phyloP scores from a whole-genome alignment of 1,284 basidiomycete species.

The Sporisorium graminicola region DNA sequence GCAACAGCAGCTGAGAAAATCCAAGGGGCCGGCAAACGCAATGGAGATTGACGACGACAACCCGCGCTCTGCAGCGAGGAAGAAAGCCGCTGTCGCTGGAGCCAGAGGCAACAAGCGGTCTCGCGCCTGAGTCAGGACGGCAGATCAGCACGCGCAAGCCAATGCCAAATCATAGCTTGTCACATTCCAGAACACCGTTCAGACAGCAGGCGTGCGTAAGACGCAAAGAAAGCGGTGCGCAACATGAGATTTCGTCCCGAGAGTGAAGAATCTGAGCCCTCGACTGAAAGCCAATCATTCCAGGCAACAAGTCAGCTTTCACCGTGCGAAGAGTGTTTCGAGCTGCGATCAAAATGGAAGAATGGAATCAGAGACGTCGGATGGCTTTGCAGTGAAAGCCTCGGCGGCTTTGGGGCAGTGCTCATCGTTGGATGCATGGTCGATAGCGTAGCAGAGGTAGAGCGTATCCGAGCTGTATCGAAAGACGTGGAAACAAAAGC shows the following conservation, averaged over 20 bases:
- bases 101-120: conserved; percentile 42
- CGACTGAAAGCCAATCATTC: not conserved
- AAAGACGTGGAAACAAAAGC: not conserved
- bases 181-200: not conserved
- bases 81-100: conserved; percentile 16
- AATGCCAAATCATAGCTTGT: not conserved
- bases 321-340: not conserved
- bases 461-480: conserved; percentile 76
- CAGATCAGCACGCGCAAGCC: not conserved
- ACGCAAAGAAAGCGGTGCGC: not conserved
- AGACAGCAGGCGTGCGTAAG: not conserved
- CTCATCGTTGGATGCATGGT: conserved; percentile 75
- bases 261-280: not conserved
- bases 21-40: conserved; percentile 20
- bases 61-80: conserved; percentile 12
- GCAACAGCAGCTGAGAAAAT: conserved; percentile 29
- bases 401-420: conserved; percentile 45
- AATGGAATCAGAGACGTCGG: conserved; percentile 36
- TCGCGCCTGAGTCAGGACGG: conserved; percentile 19
- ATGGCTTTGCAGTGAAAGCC: conserved; percentile 37
- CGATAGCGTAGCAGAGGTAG: conserved; percentile 89
- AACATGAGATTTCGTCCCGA: not conserved
- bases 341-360: conserved; percentile 30
- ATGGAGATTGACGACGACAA: conserved; percentile 47
- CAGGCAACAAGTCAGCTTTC: not conserved